A percentile compares a stretch with the other conserved stretches of the same genome.
Evolutionary conservation across 1,139 yeast species (phyloP).

Genomic region (Saccharomyces hybrid): DNA sequence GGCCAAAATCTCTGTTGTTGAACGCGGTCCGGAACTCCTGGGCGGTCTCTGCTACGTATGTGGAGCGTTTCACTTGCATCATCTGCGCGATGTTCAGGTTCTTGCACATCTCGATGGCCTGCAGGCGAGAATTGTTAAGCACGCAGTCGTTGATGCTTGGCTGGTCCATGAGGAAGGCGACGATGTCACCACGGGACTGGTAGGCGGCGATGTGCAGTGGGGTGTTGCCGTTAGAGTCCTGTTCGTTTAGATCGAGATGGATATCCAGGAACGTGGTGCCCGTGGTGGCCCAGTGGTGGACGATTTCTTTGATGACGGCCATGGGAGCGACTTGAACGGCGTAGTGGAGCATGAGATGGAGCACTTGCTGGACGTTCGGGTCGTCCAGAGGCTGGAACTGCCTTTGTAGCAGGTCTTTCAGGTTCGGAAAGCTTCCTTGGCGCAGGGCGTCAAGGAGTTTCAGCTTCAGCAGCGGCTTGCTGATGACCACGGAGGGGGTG

Average conservation of each 20-base stretch:
- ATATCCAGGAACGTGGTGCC: conserved; percentile 13
- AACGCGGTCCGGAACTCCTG: conserved; percentile 59
- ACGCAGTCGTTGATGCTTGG: conserved; percentile 79
- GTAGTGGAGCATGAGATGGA: conserved; percentile 49
- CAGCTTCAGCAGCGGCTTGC: conserved; percentile 49
- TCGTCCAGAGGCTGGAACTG: conserved; percentile 20
- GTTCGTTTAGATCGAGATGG: conserved; percentile 57
- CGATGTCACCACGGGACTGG: conserved; percentile 67
- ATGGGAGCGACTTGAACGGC: conserved; percentile 86
- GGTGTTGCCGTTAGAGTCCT: conserved; percentile 78
- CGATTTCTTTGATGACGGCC: conserved; percentile 37
- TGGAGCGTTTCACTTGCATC: conserved; percentile 75
- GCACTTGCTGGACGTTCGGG: conserved; percentile 34
- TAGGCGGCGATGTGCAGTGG: conserved; percentile 84
- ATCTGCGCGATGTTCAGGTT: conserved; percentile 59
- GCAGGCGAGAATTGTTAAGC: conserved; percentile 58
- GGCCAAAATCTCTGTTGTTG: conserved; percentile 54
- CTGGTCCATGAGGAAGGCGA: conserved; percentile 49
- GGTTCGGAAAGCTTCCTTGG: conserved; percentile 41
- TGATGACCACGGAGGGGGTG: background rate
- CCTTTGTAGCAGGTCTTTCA: conserved; percentile 26
- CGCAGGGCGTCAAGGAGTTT: conserved; percentile 60
- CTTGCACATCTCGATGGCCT: conserved; percentile 74
- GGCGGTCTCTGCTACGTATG: conserved; percentile 70
- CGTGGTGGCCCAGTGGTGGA: conserved; percentile 19